Conservation (phyloP, 345 rosid genomes). For the Corchorus olitorius region DNA sequence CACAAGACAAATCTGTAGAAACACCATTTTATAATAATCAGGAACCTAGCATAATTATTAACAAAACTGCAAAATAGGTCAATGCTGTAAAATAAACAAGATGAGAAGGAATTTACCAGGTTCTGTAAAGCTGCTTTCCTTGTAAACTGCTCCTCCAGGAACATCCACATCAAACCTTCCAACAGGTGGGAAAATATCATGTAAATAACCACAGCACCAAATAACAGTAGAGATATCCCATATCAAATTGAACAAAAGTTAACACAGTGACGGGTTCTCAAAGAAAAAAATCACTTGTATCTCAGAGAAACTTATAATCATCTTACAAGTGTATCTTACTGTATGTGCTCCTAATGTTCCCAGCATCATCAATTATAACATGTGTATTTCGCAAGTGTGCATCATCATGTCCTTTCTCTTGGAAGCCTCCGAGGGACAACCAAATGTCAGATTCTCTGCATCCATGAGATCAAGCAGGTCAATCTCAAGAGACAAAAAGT, state of each 20-base stretch:
- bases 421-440: slow-evolving; percentile 95
- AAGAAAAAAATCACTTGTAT: background rate
- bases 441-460: slow-evolving; percentile 77
- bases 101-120: slow-evolving; percentile 51
- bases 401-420: slow-evolving; percentile 77
- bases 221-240: background rate
- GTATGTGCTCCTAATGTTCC: slow-evolving; percentile 67
- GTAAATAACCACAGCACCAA: background rate
- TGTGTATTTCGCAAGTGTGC: slow-evolving; percentile 76
- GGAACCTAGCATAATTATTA: background rate
- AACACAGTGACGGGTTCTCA: background rate
- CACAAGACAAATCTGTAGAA: background rate
- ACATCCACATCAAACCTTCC: slow-evolving; percentile 92
- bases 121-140: slow-evolving; percentile 88
- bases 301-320: slow-evolving; percentile 4
- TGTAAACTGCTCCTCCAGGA: slow-evolving; percentile 84
- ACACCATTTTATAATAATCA: background rate
- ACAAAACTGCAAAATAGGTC: background rate
- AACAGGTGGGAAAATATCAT: background rate
- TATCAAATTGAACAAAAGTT: slow-evolving; percentile 4
- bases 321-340: slow-evolving; percentile 82
- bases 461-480: slow-evolving; percentile 6
- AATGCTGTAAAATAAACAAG: background rate
- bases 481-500: background rate
- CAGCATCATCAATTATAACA: slow-evolving; percentile 75